These are phyloP conservation scores for Paulownia fortunei DNA, from an alignment of 257 asterid genomes.

Conservation along the genomic window DNA sequence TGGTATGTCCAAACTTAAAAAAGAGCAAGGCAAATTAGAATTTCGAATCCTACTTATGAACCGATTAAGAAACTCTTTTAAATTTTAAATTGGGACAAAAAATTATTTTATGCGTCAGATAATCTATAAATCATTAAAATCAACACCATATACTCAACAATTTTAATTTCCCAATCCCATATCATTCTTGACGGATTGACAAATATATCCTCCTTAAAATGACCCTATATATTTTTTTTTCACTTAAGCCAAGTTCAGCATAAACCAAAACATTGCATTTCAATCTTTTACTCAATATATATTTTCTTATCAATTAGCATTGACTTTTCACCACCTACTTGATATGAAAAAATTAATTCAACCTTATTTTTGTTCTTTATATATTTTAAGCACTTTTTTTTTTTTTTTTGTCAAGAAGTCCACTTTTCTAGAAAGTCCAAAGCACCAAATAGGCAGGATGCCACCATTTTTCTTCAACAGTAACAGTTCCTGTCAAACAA, in stretches of 20 bases:
- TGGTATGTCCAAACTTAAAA: too few relatives aligned
- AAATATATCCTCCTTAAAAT: too few relatives aligned
- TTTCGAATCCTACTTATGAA: not conserved
- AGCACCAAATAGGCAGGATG: not conserved
- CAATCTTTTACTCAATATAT: too few relatives aligned
- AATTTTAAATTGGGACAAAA: not conserved
- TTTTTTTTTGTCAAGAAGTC: conserved; percentile 3
- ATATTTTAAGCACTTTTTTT: not conserved
- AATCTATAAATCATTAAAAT: too few relatives aligned
- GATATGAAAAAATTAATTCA: not conserved
- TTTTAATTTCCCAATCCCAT: too few relatives aligned
- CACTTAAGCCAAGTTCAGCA: too few relatives aligned
- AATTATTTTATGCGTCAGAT: too few relatives aligned
- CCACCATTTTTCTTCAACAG: not conserved
- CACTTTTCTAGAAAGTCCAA: conserved; percentile 24
- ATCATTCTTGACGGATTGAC: too few relatives aligned
- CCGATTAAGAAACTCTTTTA: not conserved
- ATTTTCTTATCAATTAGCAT: not conserved
- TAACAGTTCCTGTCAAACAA: not conserved
- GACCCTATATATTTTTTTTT: too few relatives aligned
- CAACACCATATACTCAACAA: too few relatives aligned
- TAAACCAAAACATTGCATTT: too few relatives aligned
- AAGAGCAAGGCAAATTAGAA: not conserved
- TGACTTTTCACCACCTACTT: not conserved
- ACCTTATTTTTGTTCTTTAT: not conserved